These are phyloP conservation scores for Boechera retrofracta DNA, from an alignment of 345 rosid genomes.

Conservation along the genomic window DNA sequence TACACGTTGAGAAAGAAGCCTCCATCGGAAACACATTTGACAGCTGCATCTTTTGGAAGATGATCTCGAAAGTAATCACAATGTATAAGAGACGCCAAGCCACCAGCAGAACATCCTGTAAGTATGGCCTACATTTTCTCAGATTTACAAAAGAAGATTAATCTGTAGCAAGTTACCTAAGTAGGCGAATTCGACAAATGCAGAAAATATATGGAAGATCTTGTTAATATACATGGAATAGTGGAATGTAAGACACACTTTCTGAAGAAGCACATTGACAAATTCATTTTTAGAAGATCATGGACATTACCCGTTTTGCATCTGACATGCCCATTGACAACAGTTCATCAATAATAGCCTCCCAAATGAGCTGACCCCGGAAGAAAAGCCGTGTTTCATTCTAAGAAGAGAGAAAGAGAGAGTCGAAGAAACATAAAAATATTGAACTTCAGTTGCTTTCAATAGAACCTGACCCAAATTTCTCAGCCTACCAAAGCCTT, in stretches of 20 bases:
- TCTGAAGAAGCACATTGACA: not conserved
- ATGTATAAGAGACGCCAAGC: slow-evolving; percentile 85
- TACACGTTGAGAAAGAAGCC: slow-evolving; percentile 92
- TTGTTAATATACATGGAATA: not conserved
- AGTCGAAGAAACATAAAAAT: not conserved
- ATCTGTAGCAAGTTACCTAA: not conserved
- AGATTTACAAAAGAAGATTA: not conserved
- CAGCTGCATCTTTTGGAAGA: slow-evolving; percentile 67
- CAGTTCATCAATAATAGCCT: slow-evolving; percentile 73
- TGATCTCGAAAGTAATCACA: slow-evolving; percentile 75
- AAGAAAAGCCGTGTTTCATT: slow-evolving; percentile 68
- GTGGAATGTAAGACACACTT: slow-evolving; percentile 1
- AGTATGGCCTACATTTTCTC: slow-evolving; percentile 72
- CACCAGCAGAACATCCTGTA: slow-evolving; percentile 98
- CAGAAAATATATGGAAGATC: slow-evolving; percentile 2
- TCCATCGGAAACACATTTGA: slow-evolving; percentile 96
- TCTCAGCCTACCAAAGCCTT: slow-evolving; percentile 15
- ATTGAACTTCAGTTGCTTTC: not conserved
- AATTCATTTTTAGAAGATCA: not conserved
- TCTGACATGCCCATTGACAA: slow-evolving; percentile 72
- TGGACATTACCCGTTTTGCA: slow-evolving; percentile 62
- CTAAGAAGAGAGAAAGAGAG: slow-evolving; percentile 39
- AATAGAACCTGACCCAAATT: slow-evolving; percentile 5
- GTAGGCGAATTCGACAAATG: not conserved
- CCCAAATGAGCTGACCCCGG: slow-evolving; percentile 97